These are phyloP conservation scores for Calonectria pteridis DNA, from an alignment of 2,329 filamentous ascomycete species.

Conservation along the genomic window DNA sequence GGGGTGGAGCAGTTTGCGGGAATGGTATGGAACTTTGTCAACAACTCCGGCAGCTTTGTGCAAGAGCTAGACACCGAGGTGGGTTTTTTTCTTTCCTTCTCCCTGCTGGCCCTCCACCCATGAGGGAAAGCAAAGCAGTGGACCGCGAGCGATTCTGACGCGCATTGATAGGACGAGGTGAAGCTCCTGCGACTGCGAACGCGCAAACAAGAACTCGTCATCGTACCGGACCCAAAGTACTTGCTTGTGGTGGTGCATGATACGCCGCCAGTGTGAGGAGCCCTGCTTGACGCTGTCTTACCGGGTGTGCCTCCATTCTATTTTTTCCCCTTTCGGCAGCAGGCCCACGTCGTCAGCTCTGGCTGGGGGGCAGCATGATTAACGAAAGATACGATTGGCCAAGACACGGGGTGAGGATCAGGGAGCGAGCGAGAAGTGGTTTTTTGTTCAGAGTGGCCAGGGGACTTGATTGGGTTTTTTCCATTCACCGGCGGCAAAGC, in stretches of 20 bases:
- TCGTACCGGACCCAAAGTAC: constrained; percentile 85
- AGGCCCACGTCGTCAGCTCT: constrained; percentile 24
- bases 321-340: background rate
- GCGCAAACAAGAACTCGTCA: constrained; percentile 87
- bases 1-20: constrained; percentile 79
- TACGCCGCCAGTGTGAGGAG: constrained; percentile 74
- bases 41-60: constrained; percentile 76
- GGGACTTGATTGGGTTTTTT: constrained; percentile 26
- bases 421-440: constrained; percentile 21
- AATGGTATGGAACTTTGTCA: constrained; percentile 82
- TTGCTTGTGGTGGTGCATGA: constrained; percentile 85
- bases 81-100: too few relatives aligned
- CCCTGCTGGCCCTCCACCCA: background rate
- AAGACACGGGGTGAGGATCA: constrained; percentile 21
- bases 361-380: constrained; percentile 25
- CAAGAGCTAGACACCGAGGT: constrained; percentile 80
- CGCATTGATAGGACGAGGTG: constrained; percentile 73
- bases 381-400: constrained; percentile 25
- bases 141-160: constrained; percentile 38
- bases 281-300: constrained; percentile 27
- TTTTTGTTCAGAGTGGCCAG: background rate
- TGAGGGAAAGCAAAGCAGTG: constrained; percentile 1
- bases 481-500: constrained; percentile 17
- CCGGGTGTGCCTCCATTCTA: constrained; percentile 31
- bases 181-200: constrained; percentile 82